phyloP scores from a whole-genome alignment of 805 yeast species.

The Vanderwaltozyma polyspora region DNA sequence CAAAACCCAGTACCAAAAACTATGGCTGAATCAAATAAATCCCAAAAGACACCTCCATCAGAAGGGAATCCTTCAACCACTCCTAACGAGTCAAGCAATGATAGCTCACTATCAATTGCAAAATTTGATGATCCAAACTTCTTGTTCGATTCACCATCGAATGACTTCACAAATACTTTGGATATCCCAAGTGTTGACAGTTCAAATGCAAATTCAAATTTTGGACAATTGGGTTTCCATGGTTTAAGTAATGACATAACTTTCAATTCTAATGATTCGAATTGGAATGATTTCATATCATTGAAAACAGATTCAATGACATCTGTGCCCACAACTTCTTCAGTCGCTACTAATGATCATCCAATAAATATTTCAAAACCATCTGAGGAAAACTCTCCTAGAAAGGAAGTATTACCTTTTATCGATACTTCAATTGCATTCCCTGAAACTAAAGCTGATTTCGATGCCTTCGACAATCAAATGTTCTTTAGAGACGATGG shows the following conservation, averaged over 20 bases:
- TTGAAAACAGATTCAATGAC: background rate
- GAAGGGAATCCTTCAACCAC: too few species aligned
- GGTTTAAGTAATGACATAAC: background rate
- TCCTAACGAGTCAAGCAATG: background rate
- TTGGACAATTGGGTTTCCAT: constrained; percentile 1
- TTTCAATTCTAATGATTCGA: background rate
- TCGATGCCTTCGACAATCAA: constrained; percentile 5
- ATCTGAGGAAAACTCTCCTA: background rate
- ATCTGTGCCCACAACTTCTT: background rate
- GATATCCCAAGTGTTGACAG: background rate
- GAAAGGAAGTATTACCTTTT: constrained; percentile 5
- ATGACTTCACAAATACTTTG: background rate
- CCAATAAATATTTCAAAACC: background rate
- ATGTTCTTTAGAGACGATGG: constrained; percentile 7
- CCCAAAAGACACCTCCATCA: too few species aligned
- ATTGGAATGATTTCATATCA: background rate
- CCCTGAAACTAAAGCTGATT: constrained; percentile 6
- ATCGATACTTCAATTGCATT: constrained; percentile 18
- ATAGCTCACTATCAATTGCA: too few species aligned
- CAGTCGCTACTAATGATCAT: background rate
- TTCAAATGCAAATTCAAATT: background rate
- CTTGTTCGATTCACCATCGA: background rate
- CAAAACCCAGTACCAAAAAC: constrained; percentile 1
- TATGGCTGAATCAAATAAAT: too few species aligned
- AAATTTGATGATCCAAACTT: too few species aligned